A percentile compares a stretch with the other conserved stretches of the same genome.
Evolutionary conservation across 306 rosid genomes (phyloP).

Genomic region (Malus domestica): ASM211411v1 NC_041803.1:12308501-12309000

Average conservation of each 20-base stretch:
- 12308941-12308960: neutral
- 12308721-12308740: neutral
- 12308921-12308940: slow-evolving; percentile 7
- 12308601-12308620: too few relatives aligned
- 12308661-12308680: too few relatives aligned
- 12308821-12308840: neutral
- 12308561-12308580: too few relatives aligned
- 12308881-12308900: slow-evolving; percentile 3
- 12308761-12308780: neutral
- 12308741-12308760: neutral
- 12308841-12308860: slow-evolving; percentile 5
- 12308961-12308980: slow-evolving; percentile 31
- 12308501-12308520: too few relatives aligned
- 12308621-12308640: too few relatives aligned
- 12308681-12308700: too few relatives aligned
- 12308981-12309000: slow-evolving; percentile 28
- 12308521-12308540: neutral
- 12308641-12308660: neutral
- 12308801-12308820: neutral
- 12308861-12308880: slow-evolving; percentile 12
- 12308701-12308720: neutral
- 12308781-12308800: neutral
- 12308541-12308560: too few relatives aligned
- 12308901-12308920: neutral
- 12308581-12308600: too few relatives aligned